Evolutionary conservation across 2,329 filamentous ascomycete species (phyloP).

Genomic region (Shiraia bambusicola): DNA sequence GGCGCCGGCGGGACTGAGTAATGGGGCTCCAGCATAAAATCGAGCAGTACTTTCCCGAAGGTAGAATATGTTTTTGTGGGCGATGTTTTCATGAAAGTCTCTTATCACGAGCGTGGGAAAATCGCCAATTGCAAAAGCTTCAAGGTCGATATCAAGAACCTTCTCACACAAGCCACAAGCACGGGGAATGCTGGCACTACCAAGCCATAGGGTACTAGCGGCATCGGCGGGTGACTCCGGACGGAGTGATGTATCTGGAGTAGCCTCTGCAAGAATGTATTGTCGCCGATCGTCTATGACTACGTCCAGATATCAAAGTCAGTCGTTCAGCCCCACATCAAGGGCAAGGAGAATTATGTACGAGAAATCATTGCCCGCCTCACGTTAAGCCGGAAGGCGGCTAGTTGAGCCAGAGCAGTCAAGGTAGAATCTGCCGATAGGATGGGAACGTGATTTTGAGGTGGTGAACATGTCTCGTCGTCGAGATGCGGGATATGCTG

Average conservation of each 20-base stretch:
- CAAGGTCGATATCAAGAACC: conserved; percentile 2
- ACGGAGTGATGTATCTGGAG: conserved; percentile 29
- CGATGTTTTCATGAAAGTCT: neutral
- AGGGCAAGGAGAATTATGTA: too few species aligned
- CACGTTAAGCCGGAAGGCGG: conserved; percentile 35
- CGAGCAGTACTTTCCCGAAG: conserved; percentile 6
- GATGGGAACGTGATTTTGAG: conserved; percentile 18
- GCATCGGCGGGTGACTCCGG: conserved; percentile 6
- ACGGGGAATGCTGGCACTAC: conserved; percentile 34
- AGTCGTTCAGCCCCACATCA: too few species aligned
- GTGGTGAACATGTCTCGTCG: conserved; percentile 9
- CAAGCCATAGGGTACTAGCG: conserved; percentile 26
- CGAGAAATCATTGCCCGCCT: conserved; percentile 38
- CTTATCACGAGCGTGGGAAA: conserved; percentile 1
- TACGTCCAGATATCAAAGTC: too few species aligned
- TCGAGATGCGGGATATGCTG: conserved; percentile 25
- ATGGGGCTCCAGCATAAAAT: conserved; percentile 34
- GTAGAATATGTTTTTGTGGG: neutral
- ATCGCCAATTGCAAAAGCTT: neutral
- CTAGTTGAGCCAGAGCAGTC: conserved; percentile 40
- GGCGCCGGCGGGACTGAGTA: conserved; percentile 24
- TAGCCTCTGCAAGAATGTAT: conserved; percentile 44
- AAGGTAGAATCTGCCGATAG: conserved; percentile 33
- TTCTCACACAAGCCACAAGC: conserved; percentile 11
- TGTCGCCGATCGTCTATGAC: conserved; percentile 35